Conservation (phyloP, 345 rosid species). For the Eucalyptus cloeziana region DNA sequence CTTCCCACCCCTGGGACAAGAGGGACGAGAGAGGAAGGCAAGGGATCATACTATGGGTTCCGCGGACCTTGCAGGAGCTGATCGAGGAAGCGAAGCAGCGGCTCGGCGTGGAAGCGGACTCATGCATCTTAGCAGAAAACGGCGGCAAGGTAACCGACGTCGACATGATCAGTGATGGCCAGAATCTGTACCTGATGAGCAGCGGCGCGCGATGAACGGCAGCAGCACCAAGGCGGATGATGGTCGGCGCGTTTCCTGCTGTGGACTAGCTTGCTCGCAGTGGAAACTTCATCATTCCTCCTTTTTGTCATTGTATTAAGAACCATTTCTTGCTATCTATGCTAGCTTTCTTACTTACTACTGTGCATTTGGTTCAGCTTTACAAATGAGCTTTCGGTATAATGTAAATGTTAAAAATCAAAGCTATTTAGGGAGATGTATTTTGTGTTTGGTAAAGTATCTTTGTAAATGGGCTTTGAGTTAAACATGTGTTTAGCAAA, state of each 20-base stretch:
- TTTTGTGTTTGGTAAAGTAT: too few relatives aligned
- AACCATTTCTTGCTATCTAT: neutral
- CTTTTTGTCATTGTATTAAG: neutral
- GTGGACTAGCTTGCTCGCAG: neutral
- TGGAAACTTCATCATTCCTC: neutral
- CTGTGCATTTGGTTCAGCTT: too few relatives aligned
- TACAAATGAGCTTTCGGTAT: too few relatives aligned
- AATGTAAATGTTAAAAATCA: fast-evolving
- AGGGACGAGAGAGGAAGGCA: conserved; percentile 20
- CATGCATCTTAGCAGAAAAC: conserved; percentile 36
- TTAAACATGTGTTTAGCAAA: too few relatives aligned
- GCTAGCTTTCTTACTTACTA: neutral
- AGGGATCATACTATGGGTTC: conserved; percentile 66
- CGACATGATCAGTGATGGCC: conserved; percentile 45
- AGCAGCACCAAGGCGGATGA: neutral
- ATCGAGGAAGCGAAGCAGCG: conserved; percentile 21
- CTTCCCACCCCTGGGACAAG: conserved; percentile 41
- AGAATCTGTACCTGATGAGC: conserved; percentile 38
- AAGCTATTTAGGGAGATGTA: too few relatives aligned
- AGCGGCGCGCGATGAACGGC: neutral
- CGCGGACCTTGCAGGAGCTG: conserved; percentile 50
- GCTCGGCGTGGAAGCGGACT: conserved; percentile 12
- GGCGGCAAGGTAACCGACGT: conserved; percentile 52
- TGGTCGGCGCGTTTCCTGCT: neutral
- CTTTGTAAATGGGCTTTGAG: too few relatives aligned